These are phyloP conservation scores for Alternaria viburni DNA, from an alignment of 2,329 filamentous ascomycete species.

Conservation along the genomic window DNA sequence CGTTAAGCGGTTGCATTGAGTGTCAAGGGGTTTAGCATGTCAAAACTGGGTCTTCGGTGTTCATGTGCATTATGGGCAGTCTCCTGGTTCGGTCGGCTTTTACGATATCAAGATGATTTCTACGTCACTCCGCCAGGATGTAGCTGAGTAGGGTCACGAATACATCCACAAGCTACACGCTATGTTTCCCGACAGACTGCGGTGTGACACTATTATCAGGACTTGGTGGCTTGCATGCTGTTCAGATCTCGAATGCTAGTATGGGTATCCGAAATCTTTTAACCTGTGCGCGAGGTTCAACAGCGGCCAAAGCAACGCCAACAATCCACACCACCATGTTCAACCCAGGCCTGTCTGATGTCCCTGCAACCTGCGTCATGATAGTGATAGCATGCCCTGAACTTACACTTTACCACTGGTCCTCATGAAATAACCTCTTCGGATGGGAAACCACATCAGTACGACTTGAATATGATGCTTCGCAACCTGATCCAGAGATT, in stretches of 20 bases:
- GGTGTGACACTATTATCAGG: conserved; percentile 1
- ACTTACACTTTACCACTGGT: neutral
- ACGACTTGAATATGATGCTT: too few species aligned
- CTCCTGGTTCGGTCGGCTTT: conserved; percentile 48
- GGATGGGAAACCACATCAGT: neutral
- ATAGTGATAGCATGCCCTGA: neutral
- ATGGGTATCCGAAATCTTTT: neutral
- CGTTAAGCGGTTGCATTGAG: conserved; percentile 44
- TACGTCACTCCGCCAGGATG: conserved; percentile 41
- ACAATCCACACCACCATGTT: neutral
- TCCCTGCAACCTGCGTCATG: neutral
- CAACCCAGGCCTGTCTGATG: neutral
- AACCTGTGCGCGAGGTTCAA: neutral
- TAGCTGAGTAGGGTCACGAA: conserved; percentile 47
- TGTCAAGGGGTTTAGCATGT: conserved; percentile 38
- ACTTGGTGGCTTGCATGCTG: neutral
- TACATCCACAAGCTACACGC: conserved; percentile 40
- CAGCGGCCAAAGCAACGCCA: neutral
- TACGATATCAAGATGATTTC: conserved; percentile 48
- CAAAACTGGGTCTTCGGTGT: conserved; percentile 50
- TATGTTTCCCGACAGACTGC: neutral
- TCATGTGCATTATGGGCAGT: conserved; percentile 52
- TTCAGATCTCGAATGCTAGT: neutral
- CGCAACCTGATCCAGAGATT: too few species aligned
- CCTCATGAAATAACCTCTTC: neutral